Conservation (phyloP, 2,329 filamentous ascomycete genomes). For the Rhynchosporium agropyri region DNA sequence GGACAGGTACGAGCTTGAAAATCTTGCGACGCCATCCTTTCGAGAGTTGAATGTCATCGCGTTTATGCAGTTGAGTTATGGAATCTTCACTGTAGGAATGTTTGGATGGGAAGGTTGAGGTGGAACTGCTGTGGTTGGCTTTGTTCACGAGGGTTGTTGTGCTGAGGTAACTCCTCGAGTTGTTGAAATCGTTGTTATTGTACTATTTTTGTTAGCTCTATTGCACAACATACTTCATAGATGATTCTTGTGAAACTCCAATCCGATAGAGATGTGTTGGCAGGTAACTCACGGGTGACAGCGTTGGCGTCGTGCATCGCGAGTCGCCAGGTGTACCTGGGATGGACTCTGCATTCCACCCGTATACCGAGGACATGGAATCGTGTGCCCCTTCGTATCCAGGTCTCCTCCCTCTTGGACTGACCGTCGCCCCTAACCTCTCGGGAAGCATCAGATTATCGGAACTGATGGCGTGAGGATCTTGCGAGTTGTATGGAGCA, state of each 20-base stretch:
- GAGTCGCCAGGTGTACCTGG: constrained; percentile 15
- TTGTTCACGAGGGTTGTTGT: constrained; percentile 18
- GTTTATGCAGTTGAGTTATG: constrained; percentile 16
- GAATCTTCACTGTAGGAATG: neutral
- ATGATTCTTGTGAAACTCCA: too few relatives aligned
- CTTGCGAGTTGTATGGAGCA: neutral
- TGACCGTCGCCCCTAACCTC: neutral
- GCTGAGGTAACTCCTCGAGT: constrained; percentile 17
- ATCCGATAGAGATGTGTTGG: neutral
- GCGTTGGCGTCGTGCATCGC: neutral
- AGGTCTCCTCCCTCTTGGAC: constrained; percentile 5
- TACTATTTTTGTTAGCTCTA: neutral
- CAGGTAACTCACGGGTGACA: constrained; percentile 2
- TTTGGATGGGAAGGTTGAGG: constrained; percentile 6
- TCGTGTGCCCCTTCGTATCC: neutral
- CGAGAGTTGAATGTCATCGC: constrained; percentile 19
- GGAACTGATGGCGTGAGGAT: constrained; percentile 1
- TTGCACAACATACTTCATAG: too few relatives aligned
- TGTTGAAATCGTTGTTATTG: constrained; percentile 8
- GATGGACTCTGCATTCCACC: constrained; percentile 12
- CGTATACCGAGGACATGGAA: neutral
- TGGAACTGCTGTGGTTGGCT: neutral
- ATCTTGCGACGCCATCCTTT: constrained; percentile 17
- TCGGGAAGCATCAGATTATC: constrained; percentile 12
- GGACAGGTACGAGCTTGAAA: constrained; percentile 19